Evolutionary conservation across 1,139 yeast species (phyloP).

Genomic region (Suhomyces coccinellae): DNA sequence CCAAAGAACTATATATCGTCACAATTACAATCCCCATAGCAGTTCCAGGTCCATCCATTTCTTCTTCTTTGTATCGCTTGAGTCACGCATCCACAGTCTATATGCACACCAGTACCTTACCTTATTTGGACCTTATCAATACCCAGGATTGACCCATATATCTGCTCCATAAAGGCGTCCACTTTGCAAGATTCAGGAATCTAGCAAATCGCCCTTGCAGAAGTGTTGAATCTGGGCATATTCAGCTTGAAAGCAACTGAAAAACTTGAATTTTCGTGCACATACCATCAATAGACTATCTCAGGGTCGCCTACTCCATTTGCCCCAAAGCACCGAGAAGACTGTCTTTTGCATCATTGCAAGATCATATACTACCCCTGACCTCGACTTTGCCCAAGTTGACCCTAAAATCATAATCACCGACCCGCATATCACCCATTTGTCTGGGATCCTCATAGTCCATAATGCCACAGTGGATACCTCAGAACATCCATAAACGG

Average conservation of each 20-base stretch:
- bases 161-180: not conserved
- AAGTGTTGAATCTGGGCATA: not conserved
- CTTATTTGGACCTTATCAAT: not conserved
- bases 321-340: not conserved
- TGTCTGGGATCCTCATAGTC: not conserved
- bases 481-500: constrained; percentile 80
- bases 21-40: too few relatives aligned
- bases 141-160: not conserved
- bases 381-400: too few relatives aligned
- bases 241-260: not conserved
- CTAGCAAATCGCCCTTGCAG: not conserved
- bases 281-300: not conserved
- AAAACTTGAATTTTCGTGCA: not conserved
- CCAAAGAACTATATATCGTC: too few relatives aligned
- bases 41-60: not conserved
- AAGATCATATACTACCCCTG: not conserved
- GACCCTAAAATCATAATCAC: too few relatives aligned
- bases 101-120: not conserved
- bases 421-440: not conserved
- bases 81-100: not conserved
- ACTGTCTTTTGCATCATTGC: not conserved
- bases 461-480: constrained; percentile 64
- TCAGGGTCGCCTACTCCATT: not conserved
- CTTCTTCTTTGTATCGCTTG: not conserved
- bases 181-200: not conserved